These are phyloP conservation scores for Lepidium sativum DNA, from an alignment of 345 rosid species.

Conservation along the genomic window DNA sequence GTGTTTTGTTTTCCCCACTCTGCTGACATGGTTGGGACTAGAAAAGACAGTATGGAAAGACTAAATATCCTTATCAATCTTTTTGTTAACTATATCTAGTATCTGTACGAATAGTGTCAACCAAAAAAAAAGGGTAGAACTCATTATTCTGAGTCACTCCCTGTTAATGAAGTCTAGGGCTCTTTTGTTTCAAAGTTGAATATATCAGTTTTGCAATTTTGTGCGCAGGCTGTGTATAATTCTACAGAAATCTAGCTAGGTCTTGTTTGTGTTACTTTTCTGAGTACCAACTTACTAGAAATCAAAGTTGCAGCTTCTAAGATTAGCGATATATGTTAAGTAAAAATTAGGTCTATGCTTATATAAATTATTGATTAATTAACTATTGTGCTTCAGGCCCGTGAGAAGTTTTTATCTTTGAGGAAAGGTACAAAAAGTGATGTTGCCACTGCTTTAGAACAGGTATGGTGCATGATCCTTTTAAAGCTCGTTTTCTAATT, in stretches of 20 bases:
- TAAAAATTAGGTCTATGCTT: not conserved
- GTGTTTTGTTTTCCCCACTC: slow-evolving; percentile 1
- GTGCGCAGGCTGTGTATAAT: not conserved
- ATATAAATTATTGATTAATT: not conserved
- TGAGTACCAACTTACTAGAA: not conserved
- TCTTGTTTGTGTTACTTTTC: not conserved
- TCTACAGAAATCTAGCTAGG: not conserved
- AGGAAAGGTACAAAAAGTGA: slow-evolving; percentile 85
- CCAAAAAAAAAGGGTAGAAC: not conserved
- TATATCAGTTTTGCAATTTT: not conserved
- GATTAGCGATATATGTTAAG: not conserved
- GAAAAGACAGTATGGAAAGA: not conserved
- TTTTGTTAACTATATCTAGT: not conserved
- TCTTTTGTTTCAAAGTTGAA: not conserved
- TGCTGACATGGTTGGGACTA: not conserved
- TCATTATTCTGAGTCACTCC: not conserved
- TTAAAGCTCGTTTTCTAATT: not conserved
- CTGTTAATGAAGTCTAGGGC: not conserved
- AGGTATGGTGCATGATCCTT: slow-evolving; percentile 40
- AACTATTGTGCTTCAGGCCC: slow-evolving; percentile 48
- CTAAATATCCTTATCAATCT: not conserved
- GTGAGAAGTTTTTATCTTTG: slow-evolving; percentile 89
- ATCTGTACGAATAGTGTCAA: not conserved
- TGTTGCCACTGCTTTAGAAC: slow-evolving; percentile 65
- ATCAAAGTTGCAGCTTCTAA: not conserved